Percentiles rank a stretch among this genome's conserved stretches.
Evolutionary conservation across 2,329 filamentous ascomycete genomes (phyloP).

Genomic region (Fusarium pseudocircinatum): DNA sequence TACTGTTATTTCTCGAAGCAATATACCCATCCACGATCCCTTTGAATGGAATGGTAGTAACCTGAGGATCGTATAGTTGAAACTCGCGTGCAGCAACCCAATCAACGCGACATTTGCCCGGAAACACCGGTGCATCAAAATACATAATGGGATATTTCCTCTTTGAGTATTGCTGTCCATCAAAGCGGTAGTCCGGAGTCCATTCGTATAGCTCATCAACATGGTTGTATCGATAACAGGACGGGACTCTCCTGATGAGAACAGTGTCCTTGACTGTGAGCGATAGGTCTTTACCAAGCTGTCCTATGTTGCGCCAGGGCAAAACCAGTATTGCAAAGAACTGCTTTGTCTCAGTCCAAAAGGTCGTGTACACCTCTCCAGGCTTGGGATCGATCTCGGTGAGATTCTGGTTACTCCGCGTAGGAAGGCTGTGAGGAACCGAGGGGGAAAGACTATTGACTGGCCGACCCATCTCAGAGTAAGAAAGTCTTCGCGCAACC

Average conservation of each 20-base stretch:
- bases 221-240: neutral
- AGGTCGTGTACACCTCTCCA: neutral
- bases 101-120: neutral
- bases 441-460: neutral
- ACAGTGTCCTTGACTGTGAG: neutral
- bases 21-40: neutral
- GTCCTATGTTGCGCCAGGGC: neutral
- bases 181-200: neutral
- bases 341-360: neutral
- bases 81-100: constrained; percentile 1
- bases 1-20: neutral
- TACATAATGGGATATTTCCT: constrained; percentile 13
- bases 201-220: neutral
- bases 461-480: neutral
- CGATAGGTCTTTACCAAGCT: neutral
- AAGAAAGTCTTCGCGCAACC: neutral
- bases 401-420: neutral
- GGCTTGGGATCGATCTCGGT: neutral
- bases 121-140: neutral
- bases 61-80: neutral
- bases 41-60: neutral
- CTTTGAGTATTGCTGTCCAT: rapidly evolving
- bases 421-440: neutral
- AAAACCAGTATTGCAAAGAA: neutral
- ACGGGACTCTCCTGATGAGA: neutral